phyloP scores from a whole-genome alignment of 129 eudicot species.

The Centella asiatica region DNA sequence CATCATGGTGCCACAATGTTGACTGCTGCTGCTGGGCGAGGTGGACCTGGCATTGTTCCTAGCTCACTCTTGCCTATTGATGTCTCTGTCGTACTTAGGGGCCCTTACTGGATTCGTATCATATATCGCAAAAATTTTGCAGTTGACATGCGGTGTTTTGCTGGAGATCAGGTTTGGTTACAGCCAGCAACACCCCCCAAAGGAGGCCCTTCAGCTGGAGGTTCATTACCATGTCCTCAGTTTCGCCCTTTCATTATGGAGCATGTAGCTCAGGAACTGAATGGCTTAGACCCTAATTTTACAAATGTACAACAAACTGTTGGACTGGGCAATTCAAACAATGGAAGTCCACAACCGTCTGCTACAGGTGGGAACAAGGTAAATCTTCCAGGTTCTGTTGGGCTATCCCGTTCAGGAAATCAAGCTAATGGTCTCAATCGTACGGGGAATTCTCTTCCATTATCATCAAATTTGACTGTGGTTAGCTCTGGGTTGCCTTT shows the following conservation, averaged over 20 bases:
- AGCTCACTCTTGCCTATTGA: constrained; percentile 94
- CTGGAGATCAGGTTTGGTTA: constrained; percentile 99
- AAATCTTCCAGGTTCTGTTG: constrained; percentile 32
- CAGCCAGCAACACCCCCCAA: constrained; percentile 99
- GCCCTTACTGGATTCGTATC: constrained; percentile 97
- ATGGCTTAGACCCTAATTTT: constrained; percentile 84
- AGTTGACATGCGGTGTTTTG: constrained; percentile 98
- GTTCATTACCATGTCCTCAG: constrained; percentile 96
- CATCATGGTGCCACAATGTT: constrained; percentile 52
- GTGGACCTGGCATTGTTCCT: constrained; percentile 98
- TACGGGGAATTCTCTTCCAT: constrained; percentile 39
- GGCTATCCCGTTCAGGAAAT: constrained; percentile 51
- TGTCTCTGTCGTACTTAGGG: constrained; percentile 94
- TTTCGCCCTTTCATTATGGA: constrained; percentile 99
- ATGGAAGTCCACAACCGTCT: constrained; percentile 38
- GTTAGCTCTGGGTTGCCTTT: constrained; percentile 46
- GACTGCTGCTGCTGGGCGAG: constrained; percentile 84
- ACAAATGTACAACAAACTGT: constrained; percentile 56
- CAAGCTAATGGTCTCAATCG: constrained; percentile 55
- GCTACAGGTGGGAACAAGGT: constrained; percentile 50
- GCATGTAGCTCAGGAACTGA: constrained; percentile 96
- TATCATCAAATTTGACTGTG: constrained; percentile 40
- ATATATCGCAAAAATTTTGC: constrained; percentile 89
- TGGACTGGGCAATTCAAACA: constrained; percentile 41
- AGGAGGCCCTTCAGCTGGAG: constrained; percentile 92